Conservation (phyloP, 2,329 filamentous ascomycete genomes). For the Epicoccum nigrum region DNA sequence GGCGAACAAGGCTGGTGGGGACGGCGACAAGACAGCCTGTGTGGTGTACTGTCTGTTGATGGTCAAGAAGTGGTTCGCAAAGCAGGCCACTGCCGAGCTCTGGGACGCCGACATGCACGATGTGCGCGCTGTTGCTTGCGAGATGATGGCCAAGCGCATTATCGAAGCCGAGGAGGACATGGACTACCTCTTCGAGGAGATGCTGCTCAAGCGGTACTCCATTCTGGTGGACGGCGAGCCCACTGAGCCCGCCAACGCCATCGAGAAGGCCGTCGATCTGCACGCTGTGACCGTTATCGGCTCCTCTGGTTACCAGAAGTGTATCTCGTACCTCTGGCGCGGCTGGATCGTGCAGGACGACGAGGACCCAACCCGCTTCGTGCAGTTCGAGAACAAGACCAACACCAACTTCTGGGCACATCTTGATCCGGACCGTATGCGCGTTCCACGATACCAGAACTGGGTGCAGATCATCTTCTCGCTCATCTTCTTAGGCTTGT, state of each 20-base stretch:
- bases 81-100: conserved; percentile 78
- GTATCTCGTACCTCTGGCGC: conserved; percentile 88
- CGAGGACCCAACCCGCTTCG: conserved; percentile 84
- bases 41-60: conserved; percentile 85
- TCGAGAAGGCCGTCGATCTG: conserved; percentile 91
- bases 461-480: conserved; percentile 84
- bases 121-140: conserved; percentile 80
- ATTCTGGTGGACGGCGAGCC: conserved; percentile 74
- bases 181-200: conserved; percentile 76
- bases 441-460: conserved; percentile 91
- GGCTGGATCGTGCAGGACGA: conserved; percentile 98
- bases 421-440: conserved; percentile 92
- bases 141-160: conserved; percentile 87
- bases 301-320: conserved; percentile 94
- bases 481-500: conserved; percentile 80
- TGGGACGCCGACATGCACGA: conserved; percentile 90
- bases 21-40: conserved; percentile 71
- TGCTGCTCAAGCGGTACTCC: conserved; percentile 88
- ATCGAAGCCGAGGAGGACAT: conserved; percentile 86
- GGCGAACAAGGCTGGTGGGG: conserved; percentile 79
- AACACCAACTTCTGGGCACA: conserved; percentile 79
- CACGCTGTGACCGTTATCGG: conserved; percentile 89
- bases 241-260: conserved; percentile 80
- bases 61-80: conserved; percentile 76
- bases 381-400: conserved; percentile 83